Base-by-base conservation (phyloP, 2,329 filamentous ascomycete genomes). In the Pseudopithomyces maydicus region DNA sequence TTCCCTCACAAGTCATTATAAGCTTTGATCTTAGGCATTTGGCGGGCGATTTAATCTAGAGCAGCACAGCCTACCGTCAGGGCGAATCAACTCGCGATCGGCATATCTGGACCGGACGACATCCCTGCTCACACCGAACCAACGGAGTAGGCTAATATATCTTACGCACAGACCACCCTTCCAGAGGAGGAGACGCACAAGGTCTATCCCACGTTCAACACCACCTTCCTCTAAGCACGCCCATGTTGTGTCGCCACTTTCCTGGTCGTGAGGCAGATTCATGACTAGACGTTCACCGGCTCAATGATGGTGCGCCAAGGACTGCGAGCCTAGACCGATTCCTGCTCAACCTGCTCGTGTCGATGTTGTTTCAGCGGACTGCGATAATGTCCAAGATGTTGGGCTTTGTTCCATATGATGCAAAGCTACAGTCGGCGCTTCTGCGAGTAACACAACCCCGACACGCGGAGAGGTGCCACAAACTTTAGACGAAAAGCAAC, bases 81-180 rank as follows among this genome's bases (percentile, higher is more conserved):
- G 49, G 46, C 59, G 55, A 62, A 69, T 66, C 52, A 48, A 41
- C 41, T 22, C 17, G 20, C 52, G 39, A 45, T 55, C 56, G 53
- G 58, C 35, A 22, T 39, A 17, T 39, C 55, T 53, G 47, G 32
- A n/a, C 41, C 52, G 50, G 51, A 55, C 15, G 52, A 43, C 32
- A 61, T 51, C 58, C 59, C 52, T 54, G 57, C 14, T 43, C 41
- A 53, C 41, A 44, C 57, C 62, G 53, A 50, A 43, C 35, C 26
- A 46, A 38, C 43, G 64, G 64, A 61, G 52, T 29, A 50, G 65
- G 57, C 61, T 68, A 69, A 69, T 68, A 66, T 67, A 65, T 58
- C 23, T 11, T 47, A 51, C 41, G 66, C 66, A 66, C 63, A 56
- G 63, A 22, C 48, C 48, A 57, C 64, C 54, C 42, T 41, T 36